A percentile compares a stretch with the other conserved stretches of the same genome.
Conservation (phyloP, 176 grass and related monocot genomes). For the Ensete glaucum region DNA sequence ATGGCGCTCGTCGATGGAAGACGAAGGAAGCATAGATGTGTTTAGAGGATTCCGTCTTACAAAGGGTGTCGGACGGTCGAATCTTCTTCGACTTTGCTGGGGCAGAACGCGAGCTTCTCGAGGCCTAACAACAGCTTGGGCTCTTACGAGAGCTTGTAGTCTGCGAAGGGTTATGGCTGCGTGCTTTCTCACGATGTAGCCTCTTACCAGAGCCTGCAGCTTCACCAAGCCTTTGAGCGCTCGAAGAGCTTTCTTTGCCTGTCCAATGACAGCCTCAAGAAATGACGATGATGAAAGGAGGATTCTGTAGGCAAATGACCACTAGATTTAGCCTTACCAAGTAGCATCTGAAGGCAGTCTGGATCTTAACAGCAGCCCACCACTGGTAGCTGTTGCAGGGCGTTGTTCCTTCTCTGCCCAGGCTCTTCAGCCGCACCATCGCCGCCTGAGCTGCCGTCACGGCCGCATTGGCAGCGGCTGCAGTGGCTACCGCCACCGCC, state of each 20-base stretch:
- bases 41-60: conserved; percentile 8
- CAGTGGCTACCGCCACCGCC: conserved; percentile 15
- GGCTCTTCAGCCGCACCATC: conserved; percentile 8
- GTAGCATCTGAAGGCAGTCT: conserved; percentile 76
- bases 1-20: neutral
- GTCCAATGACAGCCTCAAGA: neutral
- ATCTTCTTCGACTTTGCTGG: conserved; percentile 3
- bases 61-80: conserved; percentile 32
- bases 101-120: conserved; percentile 5
- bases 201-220: conserved; percentile 80
- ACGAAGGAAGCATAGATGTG: neutral
- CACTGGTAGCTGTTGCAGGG: neutral
- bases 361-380: conserved; percentile 51
- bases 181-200: conserved; percentile 81
- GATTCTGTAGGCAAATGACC: neutral
- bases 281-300: conserved; percentile 4
- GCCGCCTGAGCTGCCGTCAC: conserved; percentile 15
- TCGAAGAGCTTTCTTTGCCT: conserved; percentile 86
- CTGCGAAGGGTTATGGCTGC: conserved; percentile 46
- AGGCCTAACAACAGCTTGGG: conserved; percentile 29
- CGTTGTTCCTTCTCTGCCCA: neutral
- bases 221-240: conserved; percentile 72
- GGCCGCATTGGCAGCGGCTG: conserved; percentile 1
- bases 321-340: conserved; percentile 40
- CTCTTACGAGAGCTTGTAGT: conserved; percentile 67